Conservation (phyloP, 23 red algal species). For the Pyropia yezoensis region DNA sequence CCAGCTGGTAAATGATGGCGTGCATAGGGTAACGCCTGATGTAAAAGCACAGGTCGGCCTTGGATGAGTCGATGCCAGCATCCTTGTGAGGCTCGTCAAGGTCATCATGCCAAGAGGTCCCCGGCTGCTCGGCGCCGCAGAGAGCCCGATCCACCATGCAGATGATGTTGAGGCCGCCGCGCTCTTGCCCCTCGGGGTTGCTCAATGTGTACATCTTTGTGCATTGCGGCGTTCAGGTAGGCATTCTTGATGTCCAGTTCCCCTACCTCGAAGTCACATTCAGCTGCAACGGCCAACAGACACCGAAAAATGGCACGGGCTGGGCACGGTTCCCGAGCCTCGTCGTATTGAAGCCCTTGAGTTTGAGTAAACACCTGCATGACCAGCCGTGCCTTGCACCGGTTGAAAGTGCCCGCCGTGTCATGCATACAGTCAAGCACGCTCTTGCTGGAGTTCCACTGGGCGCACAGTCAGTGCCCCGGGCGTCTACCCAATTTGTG, state of each 20-base stretch:
- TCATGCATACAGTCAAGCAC: constrained; percentile 9
- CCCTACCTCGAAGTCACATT: constrained; percentile 10
- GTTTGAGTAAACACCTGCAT: constrained; percentile 21
- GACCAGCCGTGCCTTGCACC: constrained; percentile 33
- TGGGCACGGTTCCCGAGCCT: not conserved
- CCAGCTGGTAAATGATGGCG: not conserved
- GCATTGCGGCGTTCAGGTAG: constrained; percentile 30
- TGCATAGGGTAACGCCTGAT: not conserved
- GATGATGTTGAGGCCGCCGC: no score
- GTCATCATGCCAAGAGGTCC: no score
- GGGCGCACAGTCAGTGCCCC: no score
- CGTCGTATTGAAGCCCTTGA: not conserved
- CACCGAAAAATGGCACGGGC: constrained; percentile 2
- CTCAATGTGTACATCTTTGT: constrained; percentile 20
- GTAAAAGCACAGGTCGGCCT: constrained; percentile 6
- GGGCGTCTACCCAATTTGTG: no score
- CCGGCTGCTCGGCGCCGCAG: no score
- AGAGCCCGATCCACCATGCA: no score
- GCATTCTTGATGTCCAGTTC: constrained; percentile 42
- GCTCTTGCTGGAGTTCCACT: no score
- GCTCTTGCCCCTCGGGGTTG: no score
- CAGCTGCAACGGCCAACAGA: constrained; percentile 14
- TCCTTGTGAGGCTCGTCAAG: no score
- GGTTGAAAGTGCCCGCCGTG: not conserved
- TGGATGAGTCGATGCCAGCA: no score